Base-by-base conservation (phyloP, 2,329 filamentous ascomycete species). In the Botryosphaeria agaves region DNA sequence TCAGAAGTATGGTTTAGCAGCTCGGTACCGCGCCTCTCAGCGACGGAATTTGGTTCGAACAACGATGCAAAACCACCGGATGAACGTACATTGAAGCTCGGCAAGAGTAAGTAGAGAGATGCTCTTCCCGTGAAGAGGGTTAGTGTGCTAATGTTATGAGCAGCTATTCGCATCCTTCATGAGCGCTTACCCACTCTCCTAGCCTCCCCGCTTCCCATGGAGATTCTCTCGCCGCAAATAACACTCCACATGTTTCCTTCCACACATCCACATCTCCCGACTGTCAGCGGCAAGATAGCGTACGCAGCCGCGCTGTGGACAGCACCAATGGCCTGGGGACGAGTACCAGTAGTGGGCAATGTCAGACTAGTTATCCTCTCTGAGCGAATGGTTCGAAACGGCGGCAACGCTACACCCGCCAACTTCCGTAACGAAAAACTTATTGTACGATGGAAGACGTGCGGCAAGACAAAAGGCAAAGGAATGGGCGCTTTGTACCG, bases 231-330 rank as follows among this genome's bases (percentile, higher is more conserved):
- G 2, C 71, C 72, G 2, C 64, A 61, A 35, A 69, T 76, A 31
- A 66, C 60, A 16, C 61, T 76, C 14, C 69, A 74, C 41, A 60
- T 76, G 8, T 76, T 76, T 40, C 72, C 72, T 14, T 76, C 71
- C 4, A 89, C 81, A 0, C 81, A 91, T 45, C 82, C 80, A 3
- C 78, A 87, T 51, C 79, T 98, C 3, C 89, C 89, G 19, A 79
- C 74, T n/a, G 89, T 95, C 24, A 82, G 81, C 17, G 89, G 89
- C 31, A 73, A 80, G 28, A 78, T 94, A 20, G 78, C 83, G 28
- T 98, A 98, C 52, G 79, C 79, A 20, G 87, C 89, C 12, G 89
- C 89, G 3, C 63, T 98, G 21, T 95, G 85, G 85, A 94, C 89
- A 1, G 84, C 85, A 0, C 89, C 89, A 0, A 77, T 98, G 30